A percentile compares a stretch with the other conserved stretches of the same genome.
Evolutionary conservation across 768 basidiomycete species (phyloP).

Genomic region (Phaffia tasmanica): DNA sequence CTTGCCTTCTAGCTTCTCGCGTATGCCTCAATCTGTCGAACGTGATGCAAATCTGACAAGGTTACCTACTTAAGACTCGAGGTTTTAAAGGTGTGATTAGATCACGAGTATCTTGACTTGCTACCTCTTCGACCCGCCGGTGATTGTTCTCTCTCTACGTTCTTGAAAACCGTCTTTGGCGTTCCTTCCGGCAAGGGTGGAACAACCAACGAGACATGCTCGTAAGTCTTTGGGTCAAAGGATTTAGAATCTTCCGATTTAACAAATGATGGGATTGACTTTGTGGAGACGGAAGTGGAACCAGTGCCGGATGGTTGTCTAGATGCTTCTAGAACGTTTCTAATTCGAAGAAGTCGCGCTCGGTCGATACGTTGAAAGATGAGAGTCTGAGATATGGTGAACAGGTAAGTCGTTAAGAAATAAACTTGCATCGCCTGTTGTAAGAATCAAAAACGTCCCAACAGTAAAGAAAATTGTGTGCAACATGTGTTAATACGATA

Average conservation of each 20-base stretch:
- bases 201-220: not conserved
- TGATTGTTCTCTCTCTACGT: not conserved
- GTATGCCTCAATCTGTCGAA: not conserved
- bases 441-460: not conserved
- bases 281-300: not conserved
- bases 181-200: constrained; percentile 1
- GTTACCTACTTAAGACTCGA: not conserved
- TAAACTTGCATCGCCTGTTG: constrained; percentile 17
- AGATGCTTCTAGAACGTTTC: not conserved
- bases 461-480: not conserved
- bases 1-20: not conserved
- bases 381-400: constrained; percentile 4
- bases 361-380: not conserved
- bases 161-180: not conserved
- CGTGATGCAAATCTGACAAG: too few relatives aligned
- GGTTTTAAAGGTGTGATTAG: not conserved
- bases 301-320: not conserved
- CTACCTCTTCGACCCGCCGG: not conserved
- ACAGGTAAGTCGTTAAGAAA: constrained; percentile 16
- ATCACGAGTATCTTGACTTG: not conserved
- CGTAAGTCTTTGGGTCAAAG: not conserved
- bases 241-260: not conserved
- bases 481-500: not conserved
- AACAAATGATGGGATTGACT: not conserved
- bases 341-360: not conserved